A percentile compares a stretch with the other conserved stretches of the same genome.
Conservation (phyloP, 768 basidiomycete genomes). For the Suillus paluster region DNA sequence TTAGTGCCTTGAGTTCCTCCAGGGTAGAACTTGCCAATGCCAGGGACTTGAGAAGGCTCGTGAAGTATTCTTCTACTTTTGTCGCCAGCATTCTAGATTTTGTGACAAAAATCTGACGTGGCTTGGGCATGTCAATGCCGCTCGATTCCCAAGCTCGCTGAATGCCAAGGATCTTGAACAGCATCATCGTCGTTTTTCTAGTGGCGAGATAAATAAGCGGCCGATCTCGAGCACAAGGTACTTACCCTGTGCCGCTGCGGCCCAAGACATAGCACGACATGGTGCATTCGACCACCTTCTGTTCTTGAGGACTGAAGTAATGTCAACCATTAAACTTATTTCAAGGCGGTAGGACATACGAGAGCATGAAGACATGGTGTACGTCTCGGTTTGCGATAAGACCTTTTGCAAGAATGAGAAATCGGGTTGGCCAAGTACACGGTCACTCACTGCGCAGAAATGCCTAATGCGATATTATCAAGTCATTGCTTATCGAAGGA, state of each 20-base stretch:
- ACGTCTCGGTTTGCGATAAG: slow-evolving; percentile 25
- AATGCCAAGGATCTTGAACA: slow-evolving; percentile 75
- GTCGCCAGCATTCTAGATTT: slow-evolving; percentile 65
- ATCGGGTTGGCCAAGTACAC: too few relatives aligned
- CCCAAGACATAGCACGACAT: slow-evolving; percentile 71
- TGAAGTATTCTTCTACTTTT: slow-evolving; percentile 70
- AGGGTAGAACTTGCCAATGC: slow-evolving; percentile 38
- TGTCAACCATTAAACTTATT: slow-evolving; percentile 19
- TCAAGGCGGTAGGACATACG: slow-evolving; percentile 15
- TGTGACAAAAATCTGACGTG: slow-evolving; percentile 74
- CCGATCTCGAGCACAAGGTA: slow-evolving; percentile 10
- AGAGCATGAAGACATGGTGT: slow-evolving; percentile 31
- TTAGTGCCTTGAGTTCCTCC: slow-evolving; percentile 39
- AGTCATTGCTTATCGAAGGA: neutral
- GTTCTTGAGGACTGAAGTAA: slow-evolving; percentile 45
- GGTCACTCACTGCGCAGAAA: slow-evolving; percentile 23
- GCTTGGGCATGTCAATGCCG: slow-evolving; percentile 42
- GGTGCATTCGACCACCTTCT: slow-evolving; percentile 59
- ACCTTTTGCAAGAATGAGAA: slow-evolving; percentile 16
- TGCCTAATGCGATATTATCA: slow-evolving; percentile 16
- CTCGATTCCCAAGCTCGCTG: slow-evolving; percentile 54
- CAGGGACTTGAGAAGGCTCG: slow-evolving; percentile 52
- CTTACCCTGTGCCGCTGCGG: slow-evolving; percentile 74
- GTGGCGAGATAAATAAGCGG: neutral
- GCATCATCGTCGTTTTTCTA: slow-evolving; percentile 78